phyloP scores from a whole-genome alignment of 139 green algal species.

The Picochlorum sp. region DNA sequence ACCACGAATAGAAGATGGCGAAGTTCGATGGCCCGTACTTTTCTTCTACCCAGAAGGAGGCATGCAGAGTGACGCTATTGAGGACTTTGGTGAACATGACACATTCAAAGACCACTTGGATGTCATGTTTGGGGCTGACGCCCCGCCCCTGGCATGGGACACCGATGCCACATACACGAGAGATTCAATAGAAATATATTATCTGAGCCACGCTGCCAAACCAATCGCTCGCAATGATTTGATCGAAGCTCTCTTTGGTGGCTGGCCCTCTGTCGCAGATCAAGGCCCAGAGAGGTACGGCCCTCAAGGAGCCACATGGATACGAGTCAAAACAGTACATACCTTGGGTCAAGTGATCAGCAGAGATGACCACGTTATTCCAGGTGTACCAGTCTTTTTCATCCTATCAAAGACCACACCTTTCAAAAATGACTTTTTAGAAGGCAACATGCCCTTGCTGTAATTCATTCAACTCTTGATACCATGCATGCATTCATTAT shows the following conservation, averaged over 20 bases:
- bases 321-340: constrained; percentile 23
- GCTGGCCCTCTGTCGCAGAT: constrained; percentile 51
- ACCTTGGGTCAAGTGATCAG: constrained; percentile 44
- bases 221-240: constrained; percentile 32
- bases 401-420: constrained; percentile 56
- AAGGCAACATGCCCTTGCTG: constrained; percentile 32
- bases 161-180: constrained; percentile 51
- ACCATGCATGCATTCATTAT: not conserved
- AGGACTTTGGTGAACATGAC: constrained; percentile 71
- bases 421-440: constrained; percentile 57
- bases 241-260: constrained; percentile 48
- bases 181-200: constrained; percentile 74
- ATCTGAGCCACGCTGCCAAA: constrained; percentile 53
- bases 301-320: constrained; percentile 28
- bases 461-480: constrained; percentile 13
- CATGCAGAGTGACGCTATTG: constrained; percentile 69
- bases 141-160: constrained; percentile 79
- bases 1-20: constrained; percentile 37
- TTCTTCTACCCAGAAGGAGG: constrained; percentile 79
- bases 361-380: constrained; percentile 50
- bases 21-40: constrained; percentile 77
- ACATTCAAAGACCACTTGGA: constrained; percentile 59
- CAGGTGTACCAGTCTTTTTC: constrained; percentile 75
- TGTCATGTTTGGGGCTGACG: constrained; percentile 52
- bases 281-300: constrained; percentile 57